A percentile compares a stretch with the other conserved stretches of the same genome.
phyloP scores from a whole-genome alignment of 352 stramenopile species.

The Pythium dissimile region DNA sequence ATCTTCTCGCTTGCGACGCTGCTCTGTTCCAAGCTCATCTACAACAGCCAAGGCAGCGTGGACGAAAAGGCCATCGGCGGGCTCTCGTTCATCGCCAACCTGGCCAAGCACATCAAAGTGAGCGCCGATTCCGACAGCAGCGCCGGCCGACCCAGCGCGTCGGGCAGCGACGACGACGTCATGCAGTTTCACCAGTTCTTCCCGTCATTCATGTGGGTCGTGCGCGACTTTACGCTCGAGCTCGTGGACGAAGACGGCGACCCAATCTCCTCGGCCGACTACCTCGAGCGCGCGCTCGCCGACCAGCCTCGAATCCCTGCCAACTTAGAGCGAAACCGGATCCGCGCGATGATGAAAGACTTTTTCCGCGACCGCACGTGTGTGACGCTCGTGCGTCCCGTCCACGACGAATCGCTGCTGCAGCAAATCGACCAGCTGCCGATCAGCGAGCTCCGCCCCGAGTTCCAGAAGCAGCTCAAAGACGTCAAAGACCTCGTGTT shows the following conservation, averaged over 20 bases:
- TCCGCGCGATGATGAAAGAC: conserved; percentile 80
- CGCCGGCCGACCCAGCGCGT: not conserved
- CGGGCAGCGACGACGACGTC: conserved; percentile 46
- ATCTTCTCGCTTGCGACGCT: conserved; percentile 87
- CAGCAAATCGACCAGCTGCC: conserved; percentile 70
- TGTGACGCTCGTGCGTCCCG: conserved; percentile 76
- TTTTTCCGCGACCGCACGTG: conserved; percentile 83
- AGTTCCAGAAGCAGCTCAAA: conserved; percentile 73
- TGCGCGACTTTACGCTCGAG: conserved; percentile 86
- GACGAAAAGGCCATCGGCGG: conserved; percentile 83
- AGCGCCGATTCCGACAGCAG: conserved; percentile 31
- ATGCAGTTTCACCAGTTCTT: conserved; percentile 85
- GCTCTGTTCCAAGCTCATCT: conserved; percentile 86
- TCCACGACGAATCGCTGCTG: conserved; percentile 74
- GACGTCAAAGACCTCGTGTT: conserved; percentile 73
- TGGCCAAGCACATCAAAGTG: conserved; percentile 84
- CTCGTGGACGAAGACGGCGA: conserved; percentile 84
- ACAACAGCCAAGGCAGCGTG: conserved; percentile 85
- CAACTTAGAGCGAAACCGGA: conserved; percentile 76
- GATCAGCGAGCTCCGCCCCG: conserved; percentile 61
- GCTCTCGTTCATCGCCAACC: conserved; percentile 85
- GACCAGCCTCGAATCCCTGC: conserved; percentile 65
- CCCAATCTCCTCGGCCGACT: conserved; percentile 72
- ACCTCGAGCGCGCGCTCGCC: conserved; percentile 73
- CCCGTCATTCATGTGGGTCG: conserved; percentile 86